Evolutionary conservation across 805 yeast species (phyloP), one percentile per base, ranked within the genome.

Genomic region (Candida vartiovaarae): DNA sequence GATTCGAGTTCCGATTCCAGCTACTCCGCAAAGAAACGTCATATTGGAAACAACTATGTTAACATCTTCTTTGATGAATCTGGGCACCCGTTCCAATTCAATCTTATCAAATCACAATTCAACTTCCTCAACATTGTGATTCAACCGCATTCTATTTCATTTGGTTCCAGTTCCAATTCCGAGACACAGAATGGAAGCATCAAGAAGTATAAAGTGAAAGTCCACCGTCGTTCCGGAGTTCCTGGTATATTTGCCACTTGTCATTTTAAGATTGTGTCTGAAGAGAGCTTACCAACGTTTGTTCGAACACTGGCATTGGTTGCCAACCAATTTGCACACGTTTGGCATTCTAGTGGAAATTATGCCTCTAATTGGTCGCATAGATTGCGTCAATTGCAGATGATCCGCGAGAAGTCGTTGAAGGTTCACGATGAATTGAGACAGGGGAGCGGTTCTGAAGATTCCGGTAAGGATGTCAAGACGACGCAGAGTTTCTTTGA

Each of bases 21-120:
- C 15, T 67, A 62, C 28, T 72, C 80, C 11, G 57, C 72, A 59
- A 88, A 87, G 63, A 88, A 88, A 62, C 66, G 89, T 43, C 96
- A 88, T 59, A 83, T 88, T 49, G 96, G 96, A 6, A 88, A 88
- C 64, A 76, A 87, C 57, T 81, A 78, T 60, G 93, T 88, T 44
- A 84, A 82, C 56, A 77, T 88, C 25, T 88, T 74, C 59, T 89
- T 80, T 66, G 86, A 88, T 55, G 95, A 88, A 53, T 78, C 88
- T 3, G 78, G 80, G 0, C 61, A 63, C 5, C 75, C 78, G 4
- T 85, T 84, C 63, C 77, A 82, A 47, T 83, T 85, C 66, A 83
- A 83, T 53, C 62, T 78, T 36, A 76, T 87, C 48, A 74, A 75
- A 59, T 76, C 88, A 9, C 95, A 88, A 63, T 88, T 88, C 70